Percentiles rank a stretch among this genome's conserved stretches.
phyloP scores from a whole-genome alignment of 2,329 filamentous ascomycete species.

The Pestalotiopsis sp. region DNA sequence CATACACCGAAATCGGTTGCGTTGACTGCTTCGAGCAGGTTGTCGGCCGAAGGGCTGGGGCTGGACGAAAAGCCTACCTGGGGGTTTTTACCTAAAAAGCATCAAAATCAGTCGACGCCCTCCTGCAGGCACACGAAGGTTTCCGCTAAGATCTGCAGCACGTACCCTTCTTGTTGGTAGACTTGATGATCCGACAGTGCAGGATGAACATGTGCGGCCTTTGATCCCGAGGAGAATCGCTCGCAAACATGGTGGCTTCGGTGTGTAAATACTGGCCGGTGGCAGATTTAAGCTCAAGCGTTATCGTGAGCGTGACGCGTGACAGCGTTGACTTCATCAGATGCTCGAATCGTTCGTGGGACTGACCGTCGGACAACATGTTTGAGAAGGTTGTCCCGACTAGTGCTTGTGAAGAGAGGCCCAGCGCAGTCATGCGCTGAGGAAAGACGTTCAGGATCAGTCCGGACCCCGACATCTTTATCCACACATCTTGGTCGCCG shows the following conservation, averaged over 20 bases:
- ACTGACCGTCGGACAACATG: not conserved
- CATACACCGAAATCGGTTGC: not conserved
- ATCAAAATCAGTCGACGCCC: not conserved
- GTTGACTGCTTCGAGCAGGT: not conserved
- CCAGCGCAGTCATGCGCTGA: not conserved
- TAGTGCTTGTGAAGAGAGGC: not conserved
- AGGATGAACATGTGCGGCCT: not conserved
- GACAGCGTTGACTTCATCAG: not conserved
- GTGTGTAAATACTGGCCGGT: not conserved
- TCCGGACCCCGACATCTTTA: slow-evolving; percentile 5
- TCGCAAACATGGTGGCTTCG: not conserved
- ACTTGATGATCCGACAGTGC: not conserved
- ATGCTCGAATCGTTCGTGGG: not conserved
- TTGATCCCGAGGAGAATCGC: not conserved
- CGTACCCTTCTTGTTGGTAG: not conserved
- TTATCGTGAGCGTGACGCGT: not conserved
- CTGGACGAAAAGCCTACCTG: not conserved
- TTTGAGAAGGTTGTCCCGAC: not conserved
- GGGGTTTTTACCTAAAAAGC: not conserved
- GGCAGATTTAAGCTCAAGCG: not conserved
- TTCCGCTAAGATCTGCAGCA: not conserved
- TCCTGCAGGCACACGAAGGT: not conserved
- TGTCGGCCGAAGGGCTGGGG: not conserved
- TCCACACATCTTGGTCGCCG: slow-evolving; percentile 7
- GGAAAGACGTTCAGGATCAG: slow-evolving; percentile 7